These are phyloP conservation scores for Urochloa ruziziensis DNA, from an alignment of 176 grass and related monocot genomes.

Conservation along the genomic window DNA sequence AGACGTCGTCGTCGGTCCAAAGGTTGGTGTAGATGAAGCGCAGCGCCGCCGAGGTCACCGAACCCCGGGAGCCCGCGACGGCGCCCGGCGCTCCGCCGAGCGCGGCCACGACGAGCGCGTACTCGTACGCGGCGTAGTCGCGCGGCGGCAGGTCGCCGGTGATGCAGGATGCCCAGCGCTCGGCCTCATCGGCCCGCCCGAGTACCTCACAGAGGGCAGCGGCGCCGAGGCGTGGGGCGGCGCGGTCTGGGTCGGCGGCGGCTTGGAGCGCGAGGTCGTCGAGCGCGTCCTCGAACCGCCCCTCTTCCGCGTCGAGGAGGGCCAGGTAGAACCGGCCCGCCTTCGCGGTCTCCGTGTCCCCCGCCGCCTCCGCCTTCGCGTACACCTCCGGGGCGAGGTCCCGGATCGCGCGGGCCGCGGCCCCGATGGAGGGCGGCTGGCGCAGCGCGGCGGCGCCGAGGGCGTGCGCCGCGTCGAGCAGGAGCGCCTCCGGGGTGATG, in stretches of 20 bases:
- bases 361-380: no score
- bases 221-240: neutral
- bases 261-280: neutral
- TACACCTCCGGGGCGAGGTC: no score
- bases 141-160: neutral
- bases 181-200: neutral
- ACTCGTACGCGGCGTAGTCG: neutral
- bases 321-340: neutral
- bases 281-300: neutral
- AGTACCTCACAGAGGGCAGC: neutral
- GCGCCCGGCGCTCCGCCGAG: neutral
- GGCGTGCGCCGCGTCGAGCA: neutral
- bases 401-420: no score
- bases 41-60: neutral
- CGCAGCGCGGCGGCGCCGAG: neutral
- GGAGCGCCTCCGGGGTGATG: neutral
- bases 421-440: no score
- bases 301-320: neutral
- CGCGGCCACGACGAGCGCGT: neutral
- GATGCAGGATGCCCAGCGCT: neutral
- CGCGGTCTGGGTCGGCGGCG: neutral
- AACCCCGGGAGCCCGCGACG: neutral
- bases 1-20: neutral
- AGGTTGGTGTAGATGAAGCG: neutral
- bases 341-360: neutral